Conservation (phyloP, 179 eudicot genomes). For the Gypsophila paniculata region DNA sequence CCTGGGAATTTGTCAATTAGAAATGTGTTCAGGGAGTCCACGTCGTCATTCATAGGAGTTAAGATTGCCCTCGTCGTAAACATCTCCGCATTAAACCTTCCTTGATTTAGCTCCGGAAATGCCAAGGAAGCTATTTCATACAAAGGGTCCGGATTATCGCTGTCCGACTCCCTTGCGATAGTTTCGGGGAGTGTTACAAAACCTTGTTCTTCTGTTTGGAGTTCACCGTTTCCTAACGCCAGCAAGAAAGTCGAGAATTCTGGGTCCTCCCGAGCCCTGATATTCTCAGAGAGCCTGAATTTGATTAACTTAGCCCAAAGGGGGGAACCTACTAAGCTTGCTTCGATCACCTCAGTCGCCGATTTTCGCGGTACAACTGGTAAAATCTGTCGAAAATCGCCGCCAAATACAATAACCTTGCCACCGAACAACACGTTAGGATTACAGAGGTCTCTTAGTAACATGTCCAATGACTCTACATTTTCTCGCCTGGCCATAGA, state of each 20-base stretch:
- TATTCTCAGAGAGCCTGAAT: background rate
- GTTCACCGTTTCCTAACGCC: conserved; percentile 5
- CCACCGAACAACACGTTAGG: background rate
- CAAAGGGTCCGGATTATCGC: background rate
- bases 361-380: background rate
- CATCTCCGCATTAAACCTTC: background rate
- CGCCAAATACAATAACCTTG: background rate
- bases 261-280: too few species aligned
- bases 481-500: too few species aligned
- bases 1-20: background rate
- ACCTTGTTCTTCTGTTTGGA: background rate
- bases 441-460: background rate
- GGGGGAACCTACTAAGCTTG: background rate
- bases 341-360: background rate
- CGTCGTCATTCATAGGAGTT: background rate
- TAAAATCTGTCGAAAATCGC: too few species aligned
- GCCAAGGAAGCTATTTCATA: background rate
- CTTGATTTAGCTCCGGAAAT: background rate
- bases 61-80: background rate
- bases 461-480: background rate
- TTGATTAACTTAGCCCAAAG: background rate
- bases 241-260: background rate
- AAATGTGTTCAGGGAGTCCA: background rate
- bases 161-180: background rate
- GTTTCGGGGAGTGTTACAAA: background rate